Base-by-base conservation (phyloP, 164 flowering plant genomes). In the Chloranthus sessilifolius region DNA sequence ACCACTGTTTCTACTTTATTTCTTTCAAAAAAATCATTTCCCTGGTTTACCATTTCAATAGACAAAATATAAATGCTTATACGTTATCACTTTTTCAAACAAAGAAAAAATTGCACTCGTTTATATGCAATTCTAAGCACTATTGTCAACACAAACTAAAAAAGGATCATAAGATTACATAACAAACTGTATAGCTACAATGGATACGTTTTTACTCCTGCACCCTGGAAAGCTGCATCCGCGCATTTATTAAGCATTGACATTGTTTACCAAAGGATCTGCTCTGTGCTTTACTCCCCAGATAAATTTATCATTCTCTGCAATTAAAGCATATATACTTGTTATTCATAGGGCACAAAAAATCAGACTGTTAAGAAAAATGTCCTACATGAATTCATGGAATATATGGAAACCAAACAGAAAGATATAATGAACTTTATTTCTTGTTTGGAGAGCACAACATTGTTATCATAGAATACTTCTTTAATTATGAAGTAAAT, bases 121-220 rank as follows among this genome's bases (percentile, higher is more conserved):
- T 33, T 33, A 7, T 33, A 12, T 7, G 8, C 7, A 33, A 33
- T 33, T 33, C 36, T 33, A 7, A 7, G 12, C 36, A 33, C 36
- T 7, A 33, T 7, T 7, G 15, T 5, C 5, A 7, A 40, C 10
- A 8, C 7, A 26, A 44, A 40, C 9, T 3, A 42, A 41, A 19
- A 10, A 42, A 27, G 19, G 28, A 38, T n/a, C 25, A 35, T 5
- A 23, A 29, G 12, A 5, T 7, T 25, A 5, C 25, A 56, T 21
- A 17, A 16, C 17, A 41, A 23, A 46, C 28, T 15, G 27, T 29
- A 37, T 23, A 54, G 25, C 17, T 27, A 21, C 21, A 29, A 52
- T 74, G 72, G 77, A 74, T 81, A 81, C 88, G 58, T 23, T 34
- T 71, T 76, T 2, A 47, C 40, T 53, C 88, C 88, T 7, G 80